phyloP scores from a whole-genome alignment of 352 stramenopile genomes.

The Pythium chondricola region DNA sequence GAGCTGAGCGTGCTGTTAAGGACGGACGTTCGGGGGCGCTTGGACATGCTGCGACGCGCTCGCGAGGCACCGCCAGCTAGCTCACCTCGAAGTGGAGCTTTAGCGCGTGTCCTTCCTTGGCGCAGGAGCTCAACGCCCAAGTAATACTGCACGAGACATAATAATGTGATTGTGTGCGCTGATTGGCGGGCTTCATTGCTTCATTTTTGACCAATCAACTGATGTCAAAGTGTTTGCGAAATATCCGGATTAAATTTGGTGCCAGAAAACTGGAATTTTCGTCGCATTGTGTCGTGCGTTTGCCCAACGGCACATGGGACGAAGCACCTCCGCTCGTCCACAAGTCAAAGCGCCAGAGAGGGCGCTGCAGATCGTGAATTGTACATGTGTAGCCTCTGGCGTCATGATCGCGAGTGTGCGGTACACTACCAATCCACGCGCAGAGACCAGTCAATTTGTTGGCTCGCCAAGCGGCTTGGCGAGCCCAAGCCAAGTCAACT shows the following conservation, averaged over 20 bases:
- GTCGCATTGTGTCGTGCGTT: background rate
- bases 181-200: background rate
- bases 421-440: too few species aligned
- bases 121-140: too few species aligned
- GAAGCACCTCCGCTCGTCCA: too few species aligned
- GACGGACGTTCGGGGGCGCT: constrained; percentile 34
- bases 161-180: background rate
- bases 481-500: too few species aligned
- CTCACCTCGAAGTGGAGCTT: constrained; percentile 7
- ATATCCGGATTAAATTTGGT: background rate
- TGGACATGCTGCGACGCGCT: constrained; percentile 39
- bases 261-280: background rate
- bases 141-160: constrained; percentile 1
- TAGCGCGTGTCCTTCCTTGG: too few species aligned
- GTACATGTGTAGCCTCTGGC: too few species aligned
- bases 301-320: constrained; percentile 2
- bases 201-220: background rate
- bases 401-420: too few species aligned
- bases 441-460: too few species aligned
- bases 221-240: background rate
- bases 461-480: too few species aligned
- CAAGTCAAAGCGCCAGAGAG: too few species aligned
- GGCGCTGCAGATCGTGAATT: too few species aligned
- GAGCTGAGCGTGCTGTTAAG: constrained; percentile 71
- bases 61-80: background rate